A percentile compares a stretch with the other conserved stretches of the same genome.
These are phyloP conservation scores for Barbarea vulgaris DNA, from an alignment of 345 rosid species.

Conservation along the genomic window DNA sequence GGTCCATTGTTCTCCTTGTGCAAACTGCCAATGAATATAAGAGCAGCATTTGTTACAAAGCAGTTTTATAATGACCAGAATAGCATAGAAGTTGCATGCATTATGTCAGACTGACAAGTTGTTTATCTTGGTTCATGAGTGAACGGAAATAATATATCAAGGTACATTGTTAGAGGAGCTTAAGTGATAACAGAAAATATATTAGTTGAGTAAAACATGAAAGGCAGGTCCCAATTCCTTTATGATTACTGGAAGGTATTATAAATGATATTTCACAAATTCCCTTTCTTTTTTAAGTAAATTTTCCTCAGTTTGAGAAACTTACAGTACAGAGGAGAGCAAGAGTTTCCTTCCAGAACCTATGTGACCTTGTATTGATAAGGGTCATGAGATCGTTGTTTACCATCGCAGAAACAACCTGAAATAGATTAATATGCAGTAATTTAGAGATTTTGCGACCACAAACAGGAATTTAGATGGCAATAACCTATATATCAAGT, in stretches of 20 bases:
- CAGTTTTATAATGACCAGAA: conserved; percentile 12
- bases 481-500: conserved; percentile 6
- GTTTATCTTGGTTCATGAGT: conserved; percentile 7
- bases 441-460: conserved; percentile 10
- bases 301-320: conserved; percentile 19
- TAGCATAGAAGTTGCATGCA: not conserved
- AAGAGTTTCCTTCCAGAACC: conserved; percentile 97
- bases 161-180: not conserved
- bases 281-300: not conserved
- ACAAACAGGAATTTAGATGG: conserved; percentile 23
- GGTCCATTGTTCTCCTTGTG: conserved; percentile 89
- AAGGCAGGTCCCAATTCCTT: not conserved
- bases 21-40: conserved; percentile 59
- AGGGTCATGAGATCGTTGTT: conserved; percentile 84
- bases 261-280: conserved; percentile 1
- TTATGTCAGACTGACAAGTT: conserved; percentile 14
- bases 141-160: not conserved
- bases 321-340: conserved; percentile 94
- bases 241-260: not conserved
- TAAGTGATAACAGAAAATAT: not conserved
- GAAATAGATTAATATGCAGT: conserved; percentile 36
- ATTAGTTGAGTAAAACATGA: conserved; percentile 7
- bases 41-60: conserved; percentile 19
- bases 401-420: conserved; percentile 97
- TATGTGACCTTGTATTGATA: conserved; percentile 72